These are phyloP conservation scores for Cucumis cinereus DNA, from an alignment of 306 rosid species.

Conservation along the genomic window DNA sequence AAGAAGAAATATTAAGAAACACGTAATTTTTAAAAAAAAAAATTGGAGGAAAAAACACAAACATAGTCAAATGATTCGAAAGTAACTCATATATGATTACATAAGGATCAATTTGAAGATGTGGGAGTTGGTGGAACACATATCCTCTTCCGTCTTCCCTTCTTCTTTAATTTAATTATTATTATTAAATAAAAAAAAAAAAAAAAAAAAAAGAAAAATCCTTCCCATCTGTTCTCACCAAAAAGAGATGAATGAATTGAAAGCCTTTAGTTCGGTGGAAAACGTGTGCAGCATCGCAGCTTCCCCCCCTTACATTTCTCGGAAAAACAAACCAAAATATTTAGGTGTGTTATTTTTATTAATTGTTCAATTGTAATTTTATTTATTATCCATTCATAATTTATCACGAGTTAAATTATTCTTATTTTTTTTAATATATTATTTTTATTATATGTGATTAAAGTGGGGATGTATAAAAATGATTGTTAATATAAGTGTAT, in stretches of 20 bases:
- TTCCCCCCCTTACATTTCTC: neutral
- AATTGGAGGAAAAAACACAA: neutral
- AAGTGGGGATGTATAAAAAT: too few relatives aligned
- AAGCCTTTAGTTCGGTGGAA: neutral
- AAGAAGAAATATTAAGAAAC: neutral
- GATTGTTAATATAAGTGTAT: too few relatives aligned
- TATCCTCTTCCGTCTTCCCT: neutral
- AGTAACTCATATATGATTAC: neutral
- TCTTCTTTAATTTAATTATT: neutral
- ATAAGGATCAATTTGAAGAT: neutral
- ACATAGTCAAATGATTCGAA: neutral
- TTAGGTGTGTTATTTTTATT: too few relatives aligned
- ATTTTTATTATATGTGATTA: too few relatives aligned
- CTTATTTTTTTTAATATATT: too few relatives aligned
- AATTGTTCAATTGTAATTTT: too few relatives aligned
- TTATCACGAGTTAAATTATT: too few relatives aligned
- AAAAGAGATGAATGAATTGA: constrained; percentile 1
- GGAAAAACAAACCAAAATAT: too few relatives aligned
- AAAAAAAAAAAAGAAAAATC: neutral
- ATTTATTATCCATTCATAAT: too few relatives aligned
- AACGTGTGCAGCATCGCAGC: constrained; percentile 1
- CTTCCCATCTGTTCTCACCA: neutral
- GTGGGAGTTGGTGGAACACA: constrained; percentile 7
- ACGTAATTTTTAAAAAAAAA: neutral
- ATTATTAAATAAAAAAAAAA: neutral